Base-by-base conservation (phyloP, 306 rosid species). In the Casuarina equisetifolia region DNA sequence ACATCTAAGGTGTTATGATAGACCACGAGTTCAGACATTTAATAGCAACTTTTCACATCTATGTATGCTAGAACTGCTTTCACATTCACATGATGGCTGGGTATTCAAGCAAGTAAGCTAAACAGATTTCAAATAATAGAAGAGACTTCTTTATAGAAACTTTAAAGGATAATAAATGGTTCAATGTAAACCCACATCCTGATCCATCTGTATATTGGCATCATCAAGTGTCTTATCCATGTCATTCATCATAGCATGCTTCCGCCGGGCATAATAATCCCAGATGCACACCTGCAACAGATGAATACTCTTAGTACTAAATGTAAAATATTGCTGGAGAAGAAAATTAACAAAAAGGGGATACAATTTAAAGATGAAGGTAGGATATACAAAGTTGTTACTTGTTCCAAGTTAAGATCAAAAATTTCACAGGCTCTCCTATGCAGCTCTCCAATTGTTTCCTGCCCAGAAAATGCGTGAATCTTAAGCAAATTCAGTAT, bases 161-260 rank as follows among this genome's bases (percentile, higher is more conserved):
- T 16, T 66, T 39, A 42, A 66, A 66, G 7, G 50, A 50, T 20
- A 42, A 20, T 46, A 19, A 48, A 20, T 32, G 17, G 25, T 71
- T 39, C 70, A n/a, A 76, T 66, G 75, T 77, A 78, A 62, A 84
- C 98, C 50, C 75, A 95, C 98, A 88, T 95, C 97, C 81, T 95
- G 98, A 83, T 95, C 98, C 98, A 92, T 95, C 84, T 95, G 98
- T 77, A 95, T 83, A 80, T 95, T 95, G 76, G 91, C 98, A 86
- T 95, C 98, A 84, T 95, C 97, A 50, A 95, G 97, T 50, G 98
- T 92, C 87, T 89, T 91, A 80, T 92, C 96, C 95, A 92, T 87
- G 89, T 95, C 97, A 78, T 84, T 92, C 95, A 95, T 95, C 92
- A 95, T 84, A 76, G 97, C 90, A 85, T 95, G 95, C 73, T 82